These are phyloP conservation scores for Podosphaera aphanis DNA, from an alignment of 2,329 filamentous ascomycete species.

Conservation along the genomic window DNA sequence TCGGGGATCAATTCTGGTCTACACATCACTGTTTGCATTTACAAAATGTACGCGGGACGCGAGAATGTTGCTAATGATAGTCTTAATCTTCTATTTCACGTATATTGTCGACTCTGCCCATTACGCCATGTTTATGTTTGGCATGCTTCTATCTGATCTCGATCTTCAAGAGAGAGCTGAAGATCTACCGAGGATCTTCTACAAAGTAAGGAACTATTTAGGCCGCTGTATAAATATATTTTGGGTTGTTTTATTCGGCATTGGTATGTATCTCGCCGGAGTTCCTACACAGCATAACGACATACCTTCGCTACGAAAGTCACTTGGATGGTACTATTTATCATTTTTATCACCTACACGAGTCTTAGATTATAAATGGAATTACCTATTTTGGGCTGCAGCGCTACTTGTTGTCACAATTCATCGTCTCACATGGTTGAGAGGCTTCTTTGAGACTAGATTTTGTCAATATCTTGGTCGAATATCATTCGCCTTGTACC, in stretches of 20 bases:
- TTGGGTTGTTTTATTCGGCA: slow-evolving; percentile 26
- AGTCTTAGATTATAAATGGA: slow-evolving; percentile 44
- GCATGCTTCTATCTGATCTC: slow-evolving; percentile 38
- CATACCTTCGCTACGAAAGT: slow-evolving; percentile 25
- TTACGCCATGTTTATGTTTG: slow-evolving; percentile 33
- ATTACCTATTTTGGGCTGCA: slow-evolving; percentile 40
- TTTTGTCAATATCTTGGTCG: slow-evolving; percentile 39
- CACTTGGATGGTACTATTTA: slow-evolving; percentile 22
- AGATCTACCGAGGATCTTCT: slow-evolving; percentile 27
- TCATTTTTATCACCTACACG: slow-evolving; percentile 39
- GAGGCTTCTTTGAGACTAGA: slow-evolving; percentile 31
- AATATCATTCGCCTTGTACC: slow-evolving; percentile 38
- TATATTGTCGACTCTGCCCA: slow-evolving; percentile 43
- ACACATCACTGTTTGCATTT: slow-evolving; percentile 28
- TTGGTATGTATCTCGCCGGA: slow-evolving; percentile 34
- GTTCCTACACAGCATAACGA: slow-evolving; percentile 29
- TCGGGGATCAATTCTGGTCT: slow-evolving; percentile 39
- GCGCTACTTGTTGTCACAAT: slow-evolving; percentile 31
- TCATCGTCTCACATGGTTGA: slow-evolving; percentile 33
- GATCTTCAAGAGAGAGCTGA: slow-evolving; percentile 28
- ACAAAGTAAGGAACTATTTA: slow-evolving; percentile 14
- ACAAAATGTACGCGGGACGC: slow-evolving; percentile 29
- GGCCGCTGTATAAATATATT: slow-evolving; percentile 26
- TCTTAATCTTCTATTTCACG: slow-evolving; percentile 38
- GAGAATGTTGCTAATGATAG: slow-evolving; percentile 28